A percentile compares a stretch with the other conserved stretches of the same genome.
These are phyloP conservation scores for Populus simonii DNA, from an alignment of 345 rosid species.

Conservation along the genomic window DNA sequence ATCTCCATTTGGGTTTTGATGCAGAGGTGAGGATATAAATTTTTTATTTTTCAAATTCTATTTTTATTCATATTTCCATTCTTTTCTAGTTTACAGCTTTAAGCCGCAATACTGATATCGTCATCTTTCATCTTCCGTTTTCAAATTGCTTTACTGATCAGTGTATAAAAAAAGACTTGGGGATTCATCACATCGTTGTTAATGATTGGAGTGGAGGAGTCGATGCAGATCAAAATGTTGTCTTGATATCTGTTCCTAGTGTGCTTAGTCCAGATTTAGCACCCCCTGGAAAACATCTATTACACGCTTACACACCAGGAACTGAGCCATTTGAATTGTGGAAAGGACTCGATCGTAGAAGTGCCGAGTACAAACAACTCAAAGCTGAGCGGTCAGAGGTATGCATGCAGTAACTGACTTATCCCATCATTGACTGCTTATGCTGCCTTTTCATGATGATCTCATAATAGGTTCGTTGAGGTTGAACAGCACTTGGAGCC, in stretches of 20 bases:
- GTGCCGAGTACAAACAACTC: constrained; percentile 67
- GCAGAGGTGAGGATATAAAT: constrained; percentile 46
- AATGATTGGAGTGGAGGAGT: constrained; percentile 89
- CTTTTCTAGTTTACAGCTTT: neutral
- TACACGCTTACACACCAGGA: constrained; percentile 86
- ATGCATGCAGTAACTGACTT: neutral
- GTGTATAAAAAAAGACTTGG: constrained; percentile 69
- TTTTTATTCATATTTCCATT: neutral
- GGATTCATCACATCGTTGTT: constrained; percentile 90
- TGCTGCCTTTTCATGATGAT: too few relatives aligned
- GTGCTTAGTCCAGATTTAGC: constrained; percentile 78
- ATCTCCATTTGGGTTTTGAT: constrained; percentile 92
- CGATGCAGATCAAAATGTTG: constrained; percentile 90
- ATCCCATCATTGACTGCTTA: neutral
- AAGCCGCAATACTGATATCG: neutral
- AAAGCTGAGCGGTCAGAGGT: constrained; percentile 90
- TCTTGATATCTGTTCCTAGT: constrained; percentile 78
- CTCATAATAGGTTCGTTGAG: too few relatives aligned
- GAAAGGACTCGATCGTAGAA: constrained; percentile 78
- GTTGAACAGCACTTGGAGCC: too few relatives aligned
- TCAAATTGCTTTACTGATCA: constrained; percentile 21
- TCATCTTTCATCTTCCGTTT: neutral
- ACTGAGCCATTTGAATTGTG: constrained; percentile 78
- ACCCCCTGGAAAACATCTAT: constrained; percentile 77
- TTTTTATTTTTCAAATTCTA: too few relatives aligned